Evolutionary conservation across 176 grass and related monocot species (phyloP), one percentile per base, ranked within the genome.

Genomic region (Musa troglodytarum): DNA sequence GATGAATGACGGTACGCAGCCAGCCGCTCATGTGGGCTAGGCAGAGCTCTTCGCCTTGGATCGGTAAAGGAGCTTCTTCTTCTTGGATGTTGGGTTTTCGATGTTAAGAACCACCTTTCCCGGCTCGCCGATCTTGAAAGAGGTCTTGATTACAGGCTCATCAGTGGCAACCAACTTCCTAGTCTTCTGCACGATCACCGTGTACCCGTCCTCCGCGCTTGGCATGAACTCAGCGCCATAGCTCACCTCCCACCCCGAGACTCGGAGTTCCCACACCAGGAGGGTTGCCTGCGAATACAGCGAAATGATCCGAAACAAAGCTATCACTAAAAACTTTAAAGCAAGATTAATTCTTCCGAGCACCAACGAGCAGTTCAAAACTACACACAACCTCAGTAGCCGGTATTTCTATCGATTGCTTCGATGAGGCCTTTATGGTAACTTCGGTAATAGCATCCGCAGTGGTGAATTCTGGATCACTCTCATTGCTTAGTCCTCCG

Each of bases 51-150:
- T 92, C 52, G 75, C 78, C 92, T 92, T 96, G 54, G 85, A 89
- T 86, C 92, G 78, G 81, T 92, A 88, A 21, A 96, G 92, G 74
- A 96, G 87, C 85, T 88, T 96, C 89, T 96, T 96, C 82, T 92
- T 96, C 92, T 96, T 96, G 20, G 89, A 96, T 34, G 89, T 80
- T 0, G 85, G 49, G 87, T 96, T 96, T 80, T 89, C 82, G 75
- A 92, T 66, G 3, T 69, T 89, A 21, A 96, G 80, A 21, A 88
- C 85, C 74, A 96, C 83, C 72, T 86, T 96, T 68, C 92, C 89
- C 0, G 82, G 56, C 81, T 96, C 89, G 1, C 87, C 23, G 0
- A 79, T 84, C 84, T 90, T 96, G 83, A 89, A 96, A 76, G 81
- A 89, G 72, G 80, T 87, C 76, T 90, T 96, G 74, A 96, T 82